Evolutionary conservation across 2,329 filamentous ascomycete species (phyloP).

Genomic region (Fusarium mundagurra): DNA sequence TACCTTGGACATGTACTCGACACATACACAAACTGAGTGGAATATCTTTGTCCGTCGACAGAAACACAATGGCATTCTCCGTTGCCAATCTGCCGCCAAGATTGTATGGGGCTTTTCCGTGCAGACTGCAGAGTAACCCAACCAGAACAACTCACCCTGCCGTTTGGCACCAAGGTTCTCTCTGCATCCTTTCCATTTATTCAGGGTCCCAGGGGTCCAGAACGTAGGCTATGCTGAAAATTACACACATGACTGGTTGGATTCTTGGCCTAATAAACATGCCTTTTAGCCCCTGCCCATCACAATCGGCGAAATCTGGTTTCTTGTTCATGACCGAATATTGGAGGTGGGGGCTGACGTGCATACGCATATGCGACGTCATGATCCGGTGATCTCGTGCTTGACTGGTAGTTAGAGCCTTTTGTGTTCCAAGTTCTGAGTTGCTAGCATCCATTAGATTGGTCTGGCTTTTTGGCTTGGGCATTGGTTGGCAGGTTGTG

Average conservation of each 20-base stretch:
- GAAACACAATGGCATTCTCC: not conserved
- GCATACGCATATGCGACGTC: constrained; percentile 42
- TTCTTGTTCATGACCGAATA: constrained; percentile 23
- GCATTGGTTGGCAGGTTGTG: not conserved
- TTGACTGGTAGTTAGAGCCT: constrained; percentile 2
- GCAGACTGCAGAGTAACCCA: too few species aligned
- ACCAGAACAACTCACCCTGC: constrained; percentile 33
- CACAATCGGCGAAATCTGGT: constrained; percentile 35
- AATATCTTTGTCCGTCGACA: not conserved
- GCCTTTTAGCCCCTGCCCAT: constrained; percentile 16
- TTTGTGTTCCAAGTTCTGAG: constrained; percentile 9
- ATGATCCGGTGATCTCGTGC: constrained; percentile 29
- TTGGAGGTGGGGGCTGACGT: constrained; percentile 36
- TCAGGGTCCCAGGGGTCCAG: constrained; percentile 39
- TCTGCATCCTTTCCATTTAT: not conserved
- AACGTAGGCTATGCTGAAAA: not conserved
- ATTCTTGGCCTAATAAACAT: not conserved
- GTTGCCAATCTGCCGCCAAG: constrained; percentile 9
- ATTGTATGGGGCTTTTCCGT: constrained; percentile 5
- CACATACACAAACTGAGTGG: not conserved
- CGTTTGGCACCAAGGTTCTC: constrained; percentile 4
- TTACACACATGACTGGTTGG: constrained; percentile 18
- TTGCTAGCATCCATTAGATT: not conserved
- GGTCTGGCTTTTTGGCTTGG: constrained; percentile 24
- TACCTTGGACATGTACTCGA: not conserved